A percentile compares a stretch with the other conserved stretches of the same genome.
phyloP scores from a whole-genome alignment of 257 asterid species.

The Solanum raphanifolium region DNA sequence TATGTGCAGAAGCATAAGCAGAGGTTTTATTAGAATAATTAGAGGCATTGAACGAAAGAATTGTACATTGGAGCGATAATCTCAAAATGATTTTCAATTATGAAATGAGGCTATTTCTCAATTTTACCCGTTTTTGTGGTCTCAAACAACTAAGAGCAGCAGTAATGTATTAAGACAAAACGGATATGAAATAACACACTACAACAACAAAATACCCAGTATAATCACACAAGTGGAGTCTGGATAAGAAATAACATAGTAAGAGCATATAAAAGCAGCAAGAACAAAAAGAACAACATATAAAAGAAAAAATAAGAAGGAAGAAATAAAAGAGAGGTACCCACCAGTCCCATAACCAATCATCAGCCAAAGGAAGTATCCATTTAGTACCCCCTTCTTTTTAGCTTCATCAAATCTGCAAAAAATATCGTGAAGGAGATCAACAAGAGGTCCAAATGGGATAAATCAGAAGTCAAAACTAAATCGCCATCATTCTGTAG shows the following conservation, averaged over 20 bases:
- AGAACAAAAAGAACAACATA: neutral
- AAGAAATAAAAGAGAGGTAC: constrained; percentile 15
- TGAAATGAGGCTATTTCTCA: neutral
- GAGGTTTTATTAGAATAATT: neutral
- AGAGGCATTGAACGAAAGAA: neutral
- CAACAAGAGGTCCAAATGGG: neutral
- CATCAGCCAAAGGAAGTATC: constrained; percentile 81
- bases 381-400: constrained; percentile 49
- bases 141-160: neutral
- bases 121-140: neutral
- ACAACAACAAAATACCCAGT: neutral
- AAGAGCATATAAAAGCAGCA: neutral
- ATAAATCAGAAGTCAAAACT: neutral
- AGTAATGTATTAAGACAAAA: neutral
- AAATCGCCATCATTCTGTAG: neutral
- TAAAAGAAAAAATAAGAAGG: neutral
- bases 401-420: constrained; percentile 87
- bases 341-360: constrained; percentile 85
- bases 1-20: neutral
- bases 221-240: neutral
- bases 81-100: neutral
- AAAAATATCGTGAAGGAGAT: neutral
- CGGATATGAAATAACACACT: neutral
- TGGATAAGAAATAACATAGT: neutral
- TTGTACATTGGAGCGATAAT: neutral